Percentiles rank a stretch among this genome's conserved stretches.
Evolutionary conservation across 108 stramenopile species (phyloP).

Genomic region (Parietichytrium sp.): DNA sequence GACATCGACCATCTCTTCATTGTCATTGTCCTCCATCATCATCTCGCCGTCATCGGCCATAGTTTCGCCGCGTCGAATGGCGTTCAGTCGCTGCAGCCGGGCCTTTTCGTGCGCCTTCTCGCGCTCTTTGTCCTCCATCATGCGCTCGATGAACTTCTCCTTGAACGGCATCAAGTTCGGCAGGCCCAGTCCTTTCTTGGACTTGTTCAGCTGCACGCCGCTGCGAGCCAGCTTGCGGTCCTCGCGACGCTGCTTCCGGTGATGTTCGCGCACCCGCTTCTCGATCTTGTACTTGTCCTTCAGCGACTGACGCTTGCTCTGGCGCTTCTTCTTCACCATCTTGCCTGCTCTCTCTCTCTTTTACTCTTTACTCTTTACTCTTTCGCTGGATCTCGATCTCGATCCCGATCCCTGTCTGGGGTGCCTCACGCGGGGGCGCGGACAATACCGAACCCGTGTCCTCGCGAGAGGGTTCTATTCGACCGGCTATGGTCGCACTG

Average conservation of each 20-base stretch:
- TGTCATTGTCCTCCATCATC: slow-evolving; percentile 13
- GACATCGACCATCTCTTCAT: slow-evolving; percentile 28
- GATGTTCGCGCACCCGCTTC: slow-evolving; percentile 80
- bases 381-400: too few species aligned
- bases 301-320: slow-evolving; percentile 90
- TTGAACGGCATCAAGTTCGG: slow-evolving; percentile 99
- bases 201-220: slow-evolving; percentile 67
- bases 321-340: slow-evolving; percentile 98
- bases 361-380: too few species aligned
- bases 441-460: too few species aligned
- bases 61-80: slow-evolving; percentile 7
- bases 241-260: slow-evolving; percentile 70
- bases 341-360: too few species aligned
- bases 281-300: slow-evolving; percentile 94
- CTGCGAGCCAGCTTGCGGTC: slow-evolving; percentile 78
- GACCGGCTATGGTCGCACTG: too few species aligned
- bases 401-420: too few species aligned
- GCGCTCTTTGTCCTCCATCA: slow-evolving; percentile 75
- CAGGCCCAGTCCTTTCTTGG: slow-evolving; percentile 93
- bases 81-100: slow-evolving; percentile 30
- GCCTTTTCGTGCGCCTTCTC: slow-evolving; percentile 70
- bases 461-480: too few species aligned
- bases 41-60: slow-evolving; percentile 49
- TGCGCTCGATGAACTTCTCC: slow-evolving; percentile 80
- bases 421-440: too few species aligned